Base-by-base conservation (phyloP, 2,329 filamentous ascomycete genomes). In the Chalaropsis ovoidea region DNA sequence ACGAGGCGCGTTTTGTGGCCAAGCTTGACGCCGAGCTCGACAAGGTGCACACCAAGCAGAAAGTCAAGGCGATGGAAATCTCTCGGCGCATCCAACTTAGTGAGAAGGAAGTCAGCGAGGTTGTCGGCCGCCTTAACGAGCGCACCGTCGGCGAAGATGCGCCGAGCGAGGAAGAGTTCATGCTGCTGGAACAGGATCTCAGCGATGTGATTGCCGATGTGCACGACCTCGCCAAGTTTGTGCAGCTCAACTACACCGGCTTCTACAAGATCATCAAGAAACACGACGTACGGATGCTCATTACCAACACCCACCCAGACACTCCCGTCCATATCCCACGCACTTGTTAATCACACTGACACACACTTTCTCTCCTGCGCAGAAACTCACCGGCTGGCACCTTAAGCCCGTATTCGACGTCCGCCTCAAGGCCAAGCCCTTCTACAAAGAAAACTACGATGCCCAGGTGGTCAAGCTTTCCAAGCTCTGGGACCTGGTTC, bases 251-350 rank as follows among this genome's bases (percentile, higher is more conserved):
- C 77, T 99, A 99, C 74, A 97, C 93, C 0, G 94, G 94, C 4
- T 99, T 99, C 75, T 95, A 96, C 80, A 99, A 99, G 81, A 99
- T 99, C 69, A 96, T 99, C 77, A 99, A 99, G 82, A 99, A 99
- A 81, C 94, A 99, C 76, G 94, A 96, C 78, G 89, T 93, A 76
- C 71, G 88, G 69, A 43, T 1, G 15, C 24, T 45, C 11, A 4
- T 13, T 31, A 62, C 24, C 43, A 56, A 64, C 62, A 13, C 27
- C 19, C n/a, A 27, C 15, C n/a, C n/a, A n/a, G n/a, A n/a, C n/a
- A 22, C 8, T 62, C 15, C 42, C 47, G 2, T 47, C 35, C 17
- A 42, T 61, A 45, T 62, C 27, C 47, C 11, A 15, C 22, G 11
- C 5, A 39, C 35, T 39, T 39, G 4, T 39, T 39, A 52, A 70